phyloP scores from a whole-genome alignment of 805 yeast species.

The Saturnispora bothae region DNA sequence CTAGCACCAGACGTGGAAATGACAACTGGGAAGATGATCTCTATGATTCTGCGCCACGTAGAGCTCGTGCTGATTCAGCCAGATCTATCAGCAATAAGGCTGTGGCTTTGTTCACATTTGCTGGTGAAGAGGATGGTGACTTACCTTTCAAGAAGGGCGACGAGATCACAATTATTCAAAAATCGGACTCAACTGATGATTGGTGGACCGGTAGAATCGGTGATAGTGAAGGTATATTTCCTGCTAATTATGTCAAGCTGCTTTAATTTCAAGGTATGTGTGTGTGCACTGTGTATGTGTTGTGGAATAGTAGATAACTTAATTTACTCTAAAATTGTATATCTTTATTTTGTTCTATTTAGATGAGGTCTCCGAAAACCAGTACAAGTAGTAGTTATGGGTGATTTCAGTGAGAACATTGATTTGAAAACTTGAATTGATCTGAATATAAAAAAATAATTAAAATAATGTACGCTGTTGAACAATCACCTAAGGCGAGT shows the following conservation, averaged over 20 bases:
- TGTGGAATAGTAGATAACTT: no score
- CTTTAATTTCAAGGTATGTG: conserved; percentile 28
- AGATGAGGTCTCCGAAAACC: no score
- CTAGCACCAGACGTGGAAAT: not conserved
- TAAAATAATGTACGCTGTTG: no score
- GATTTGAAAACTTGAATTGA: no score
- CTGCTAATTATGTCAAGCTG: conserved; percentile 91
- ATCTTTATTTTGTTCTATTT: no score
- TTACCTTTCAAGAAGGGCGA: conserved; percentile 91
- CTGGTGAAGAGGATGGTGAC: conserved; percentile 91
- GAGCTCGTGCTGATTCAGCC: conserved; percentile 26
- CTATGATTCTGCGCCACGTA: conserved; percentile 37
- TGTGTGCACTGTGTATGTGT: no score
- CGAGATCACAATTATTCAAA: conserved; percentile 74
- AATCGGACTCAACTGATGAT: conserved; percentile 81
- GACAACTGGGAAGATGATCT: conserved; percentile 77
- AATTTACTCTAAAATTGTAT: no score
- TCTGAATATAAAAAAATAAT: no score
- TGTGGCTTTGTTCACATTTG: conserved; percentile 78
- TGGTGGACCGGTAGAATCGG: conserved; percentile 97
- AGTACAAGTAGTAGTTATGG: no score
- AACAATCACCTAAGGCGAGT: no score
- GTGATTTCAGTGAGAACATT: no score
- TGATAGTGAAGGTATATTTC: conserved; percentile 85
- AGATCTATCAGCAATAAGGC: conserved; percentile 75